A percentile compares a stretch with the other conserved stretches of the same genome.
Evolutionary conservation across 106 monocot genomes (phyloP).

Genomic region (Hemerocallis citrina): DNA sequence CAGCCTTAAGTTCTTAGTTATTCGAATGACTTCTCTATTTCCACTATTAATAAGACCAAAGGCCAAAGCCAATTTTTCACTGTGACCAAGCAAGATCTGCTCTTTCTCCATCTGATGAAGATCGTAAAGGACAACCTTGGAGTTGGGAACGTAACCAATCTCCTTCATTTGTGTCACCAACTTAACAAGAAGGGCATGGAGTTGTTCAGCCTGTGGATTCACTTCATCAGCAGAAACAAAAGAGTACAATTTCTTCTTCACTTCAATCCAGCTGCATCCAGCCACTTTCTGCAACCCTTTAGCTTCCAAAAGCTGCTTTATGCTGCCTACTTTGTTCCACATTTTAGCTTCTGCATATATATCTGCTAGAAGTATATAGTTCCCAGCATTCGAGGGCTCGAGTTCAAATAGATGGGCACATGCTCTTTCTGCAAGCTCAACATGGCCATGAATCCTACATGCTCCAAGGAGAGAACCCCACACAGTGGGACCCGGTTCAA

Average conservation of each 20-base stretch:
- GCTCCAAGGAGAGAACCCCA: conserved; percentile 71
- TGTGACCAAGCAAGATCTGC: conserved; percentile 53
- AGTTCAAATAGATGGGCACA: conserved; percentile 46
- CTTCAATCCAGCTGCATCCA: conserved; percentile 66
- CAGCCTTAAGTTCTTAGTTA: conserved; percentile 66
- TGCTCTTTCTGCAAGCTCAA: conserved; percentile 53
- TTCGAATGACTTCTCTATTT: conserved; percentile 39
- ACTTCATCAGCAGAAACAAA: conserved; percentile 42
- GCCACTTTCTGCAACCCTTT: conserved; percentile 40
- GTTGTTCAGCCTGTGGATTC: conserved; percentile 44
- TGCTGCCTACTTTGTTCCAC: conserved; percentile 34
- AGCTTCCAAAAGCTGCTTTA: conserved; percentile 37
- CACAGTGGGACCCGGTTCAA: conserved; percentile 56
- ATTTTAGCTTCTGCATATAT: conserved; percentile 48
- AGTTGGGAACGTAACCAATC: conserved; percentile 44
- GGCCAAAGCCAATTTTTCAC: conserved; percentile 66
- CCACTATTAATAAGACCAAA: conserved; percentile 53
- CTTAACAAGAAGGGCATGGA: conserved; percentile 31
- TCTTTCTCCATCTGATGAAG: conserved; percentile 58
- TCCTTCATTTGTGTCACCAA: conserved; percentile 48
- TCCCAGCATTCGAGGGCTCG: conserved; percentile 61
- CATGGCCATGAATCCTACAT: conserved; percentile 45
- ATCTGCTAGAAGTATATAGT: conserved; percentile 50
- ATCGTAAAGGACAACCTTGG: conserved; percentile 52
- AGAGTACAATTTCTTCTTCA: conserved; percentile 30